Percentiles rank a stretch among this genome's conserved stretches.
Evolutionary conservation across 768 basidiomycete genomes (phyloP).

Genomic region (Clavulina sp.): DNA sequence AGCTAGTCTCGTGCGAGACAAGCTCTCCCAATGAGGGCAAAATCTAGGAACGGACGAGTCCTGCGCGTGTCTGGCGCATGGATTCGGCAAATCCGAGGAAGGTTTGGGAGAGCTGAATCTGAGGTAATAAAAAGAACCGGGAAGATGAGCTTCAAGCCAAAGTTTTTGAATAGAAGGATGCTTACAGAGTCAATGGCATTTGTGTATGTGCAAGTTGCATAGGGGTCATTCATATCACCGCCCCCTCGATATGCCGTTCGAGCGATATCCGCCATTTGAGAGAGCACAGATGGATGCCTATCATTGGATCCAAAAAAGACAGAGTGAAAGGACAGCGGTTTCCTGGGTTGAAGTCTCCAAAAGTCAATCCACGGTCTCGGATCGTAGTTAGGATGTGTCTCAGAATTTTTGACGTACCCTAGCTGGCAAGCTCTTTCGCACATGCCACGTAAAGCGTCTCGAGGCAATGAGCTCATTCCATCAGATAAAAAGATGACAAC

Average conservation of each 20-base stretch:
- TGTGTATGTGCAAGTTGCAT: slow-evolving; percentile 29
- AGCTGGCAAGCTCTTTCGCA: slow-evolving; percentile 26
- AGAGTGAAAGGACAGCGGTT: slow-evolving; percentile 38
- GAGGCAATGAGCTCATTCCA: slow-evolving; percentile 28
- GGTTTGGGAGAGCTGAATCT: slow-evolving; percentile 39
- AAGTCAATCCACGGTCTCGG: too few relatives aligned
- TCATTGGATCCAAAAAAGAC: slow-evolving; percentile 33
- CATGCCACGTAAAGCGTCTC: slow-evolving; percentile 24
- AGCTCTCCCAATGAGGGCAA: too few relatives aligned
- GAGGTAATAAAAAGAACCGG: too few relatives aligned
- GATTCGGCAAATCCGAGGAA: too few relatives aligned
- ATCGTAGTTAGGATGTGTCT: too few relatives aligned
- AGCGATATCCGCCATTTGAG: slow-evolving; percentile 34
- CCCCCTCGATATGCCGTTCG: slow-evolving; percentile 30
- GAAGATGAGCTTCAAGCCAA: slow-evolving; percentile 15
- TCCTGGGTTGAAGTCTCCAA: slow-evolving; percentile 18
- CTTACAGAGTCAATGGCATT: slow-evolving; percentile 36
- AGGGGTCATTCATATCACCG: slow-evolving; percentile 22
- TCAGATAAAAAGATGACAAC: slow-evolving; percentile 44
- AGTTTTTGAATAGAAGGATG: not conserved
- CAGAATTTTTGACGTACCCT: slow-evolving; percentile 22
- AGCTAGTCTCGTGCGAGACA: too few relatives aligned
- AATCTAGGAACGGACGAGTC: too few relatives aligned
- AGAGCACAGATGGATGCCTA: slow-evolving; percentile 18
- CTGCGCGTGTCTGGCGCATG: too few relatives aligned